Conservation (phyloP, 1,284 basidiomycete species). For the Porodaedalea pini region DNA sequence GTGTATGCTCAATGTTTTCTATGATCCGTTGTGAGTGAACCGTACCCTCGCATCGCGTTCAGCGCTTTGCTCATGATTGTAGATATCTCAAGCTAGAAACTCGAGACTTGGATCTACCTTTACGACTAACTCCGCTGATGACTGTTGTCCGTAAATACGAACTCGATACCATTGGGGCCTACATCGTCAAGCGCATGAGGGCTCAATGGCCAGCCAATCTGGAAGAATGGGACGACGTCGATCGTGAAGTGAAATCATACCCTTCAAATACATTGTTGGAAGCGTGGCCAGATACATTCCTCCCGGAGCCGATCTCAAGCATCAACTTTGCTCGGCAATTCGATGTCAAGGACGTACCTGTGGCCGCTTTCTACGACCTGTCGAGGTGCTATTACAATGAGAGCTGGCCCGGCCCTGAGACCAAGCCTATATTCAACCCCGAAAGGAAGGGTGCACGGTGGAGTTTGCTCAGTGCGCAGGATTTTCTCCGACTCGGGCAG, state of each 20-base stretch:
- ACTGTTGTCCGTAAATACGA: not conserved
- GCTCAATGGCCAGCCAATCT: conserved; percentile 2
- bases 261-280: not conserved
- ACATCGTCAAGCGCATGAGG: not conserved
- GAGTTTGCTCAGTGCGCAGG: not conserved
- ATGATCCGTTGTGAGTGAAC: not conserved
- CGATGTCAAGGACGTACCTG: not conserved
- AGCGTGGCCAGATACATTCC: no score
- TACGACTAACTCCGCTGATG: not conserved
- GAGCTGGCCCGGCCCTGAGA: not conserved
- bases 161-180: not conserved
- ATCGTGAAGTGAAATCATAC: not conserved
- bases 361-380: not conserved
- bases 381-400: not conserved
- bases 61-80: not conserved
- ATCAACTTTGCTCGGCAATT: not conserved
- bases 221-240: conserved; percentile 4
- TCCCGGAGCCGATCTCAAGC: not conserved
- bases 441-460: not conserved
- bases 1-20: not conserved
- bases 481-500: not conserved
- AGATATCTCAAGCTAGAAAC: not conserved
- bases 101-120: not conserved
- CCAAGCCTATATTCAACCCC: not conserved
- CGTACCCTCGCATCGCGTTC: not conserved